phyloP scores from a whole-genome alignment of 2,329 filamentous ascomycete genomes.

The Colletotrichum brevisporum region DNA sequence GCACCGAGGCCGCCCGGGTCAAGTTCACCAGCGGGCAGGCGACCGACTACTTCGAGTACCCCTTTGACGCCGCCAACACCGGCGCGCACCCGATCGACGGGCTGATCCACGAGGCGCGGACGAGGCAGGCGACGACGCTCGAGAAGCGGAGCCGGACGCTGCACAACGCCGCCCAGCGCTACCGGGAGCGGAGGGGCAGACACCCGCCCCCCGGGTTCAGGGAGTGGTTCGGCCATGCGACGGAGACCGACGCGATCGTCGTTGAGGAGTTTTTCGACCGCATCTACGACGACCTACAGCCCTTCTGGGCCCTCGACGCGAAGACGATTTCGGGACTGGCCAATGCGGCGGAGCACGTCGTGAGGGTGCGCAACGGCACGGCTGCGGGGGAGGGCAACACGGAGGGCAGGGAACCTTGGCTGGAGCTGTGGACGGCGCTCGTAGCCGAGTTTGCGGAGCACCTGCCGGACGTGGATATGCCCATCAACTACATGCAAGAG shows the following conservation, averaged over 20 bases:
- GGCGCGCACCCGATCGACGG: slow-evolving; percentile 64
- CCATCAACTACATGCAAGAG: slow-evolving; percentile 76
- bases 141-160: slow-evolving; percentile 63
- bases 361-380: slow-evolving; percentile 62
- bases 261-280: slow-evolving; percentile 76
- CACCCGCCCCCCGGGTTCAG: slow-evolving; percentile 77
- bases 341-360: slow-evolving; percentile 60
- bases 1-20: slow-evolving; percentile 26
- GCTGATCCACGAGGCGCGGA: slow-evolving; percentile 62
- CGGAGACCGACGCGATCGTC: slow-evolving; percentile 65
- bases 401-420: slow-evolving; percentile 58
- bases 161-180: slow-evolving; percentile 66
- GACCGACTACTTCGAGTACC: slow-evolving; percentile 41
- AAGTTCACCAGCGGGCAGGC: slow-evolving; percentile 37
- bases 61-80: slow-evolving; percentile 41
- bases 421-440: slow-evolving; percentile 63
- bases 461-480: slow-evolving; percentile 76
- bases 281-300: slow-evolving; percentile 73
- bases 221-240: slow-evolving; percentile 70
- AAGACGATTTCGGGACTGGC: slow-evolving; percentile 56
- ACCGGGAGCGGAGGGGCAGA: slow-evolving; percentile 68
- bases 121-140: slow-evolving; percentile 58
- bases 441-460: slow-evolving; percentile 66
- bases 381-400: slow-evolving; percentile 57
- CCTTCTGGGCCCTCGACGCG: slow-evolving; percentile 70